Base-by-base conservation (phyloP, 768 basidiomycete genomes). In the Gelatoporia subvermispora region DNA sequence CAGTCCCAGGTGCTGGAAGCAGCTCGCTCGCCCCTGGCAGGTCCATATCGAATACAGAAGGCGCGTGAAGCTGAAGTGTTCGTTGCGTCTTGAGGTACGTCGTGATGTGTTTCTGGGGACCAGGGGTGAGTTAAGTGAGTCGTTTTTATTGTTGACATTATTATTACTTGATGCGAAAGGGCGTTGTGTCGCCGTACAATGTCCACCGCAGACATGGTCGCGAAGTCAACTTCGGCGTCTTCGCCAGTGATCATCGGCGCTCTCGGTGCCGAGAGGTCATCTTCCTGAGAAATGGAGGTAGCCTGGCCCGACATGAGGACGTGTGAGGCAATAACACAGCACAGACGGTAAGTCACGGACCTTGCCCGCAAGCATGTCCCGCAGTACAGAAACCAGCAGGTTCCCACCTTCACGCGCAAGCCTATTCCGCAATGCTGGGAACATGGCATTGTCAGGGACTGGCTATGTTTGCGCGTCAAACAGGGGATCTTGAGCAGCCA, bases 301-400 rank as follows among this genome's bases (percentile, higher is more conserved):
- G 76, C 77, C 85, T 87, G 49, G n/a, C 18, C 38, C 52, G 34
- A 24, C 8, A 53, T 21, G 20, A 38, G 17, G 24, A 35, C 34
- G 20, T 11, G 43, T 37, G 17, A 11, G 21, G 17, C 10, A 3
- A 41, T 45, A n/a, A 15, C 3, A 35, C 4, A 43, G 10, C 20
- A 24, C 25, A 11, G 3, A 37, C 22, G 15, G 11, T 31, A 1
- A 18, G 4, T 35, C 10, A 18, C 54, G 2, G 16, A 60, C 63
- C 50, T 53, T 63, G 3, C 79, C 83, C 1, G 61, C 57, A 17
- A 79, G 64, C 69, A 92, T 80, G 24, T 78, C 72, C 36, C 86
- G 74, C 11, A 95, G 65, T 15, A 86, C 78, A 3, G 79, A 69
- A 2, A 92, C 87, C 17, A 96, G 71, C 2, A 93, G 67, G 28